These are phyloP conservation scores for Emmonsia crescens DNA, from an alignment of 2,329 filamentous ascomycete species.

Conservation along the genomic window DNA sequence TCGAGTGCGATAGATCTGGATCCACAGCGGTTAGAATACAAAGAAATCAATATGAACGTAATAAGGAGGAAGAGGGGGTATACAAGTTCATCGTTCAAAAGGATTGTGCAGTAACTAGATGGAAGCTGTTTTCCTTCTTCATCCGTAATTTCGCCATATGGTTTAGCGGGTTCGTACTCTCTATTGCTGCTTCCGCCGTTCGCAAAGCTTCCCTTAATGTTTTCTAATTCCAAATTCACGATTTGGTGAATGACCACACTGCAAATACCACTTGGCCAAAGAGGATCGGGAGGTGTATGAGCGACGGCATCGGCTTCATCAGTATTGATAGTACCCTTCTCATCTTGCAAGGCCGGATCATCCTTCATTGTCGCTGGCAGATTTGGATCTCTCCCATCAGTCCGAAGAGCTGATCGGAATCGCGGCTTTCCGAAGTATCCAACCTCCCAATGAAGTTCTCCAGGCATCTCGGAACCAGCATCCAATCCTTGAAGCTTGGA, in stretches of 20 bases:
- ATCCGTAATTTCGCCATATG: constrained; percentile 74
- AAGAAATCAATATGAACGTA: background rate
- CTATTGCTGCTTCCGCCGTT: constrained; percentile 64
- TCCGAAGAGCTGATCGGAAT: constrained; percentile 72
- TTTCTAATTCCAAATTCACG: constrained; percentile 84
- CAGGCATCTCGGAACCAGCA: constrained; percentile 78
- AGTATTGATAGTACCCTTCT: constrained; percentile 67
- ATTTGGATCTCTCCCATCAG: constrained; percentile 71
- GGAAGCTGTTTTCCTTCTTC: constrained; percentile 71
- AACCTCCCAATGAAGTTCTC: constrained; percentile 90
- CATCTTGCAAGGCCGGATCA: constrained; percentile 68
- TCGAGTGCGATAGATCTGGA: constrained; percentile 73
- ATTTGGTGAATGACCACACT: constrained; percentile 87
- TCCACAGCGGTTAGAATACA: constrained; percentile 9
- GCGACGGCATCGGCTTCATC: constrained; percentile 72
- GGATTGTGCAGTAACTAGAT: constrained; percentile 86
- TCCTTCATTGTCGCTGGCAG: constrained; percentile 64
- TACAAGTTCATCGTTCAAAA: constrained; percentile 69
- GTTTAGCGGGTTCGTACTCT: constrained; percentile 80
- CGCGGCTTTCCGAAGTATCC: constrained; percentile 89
- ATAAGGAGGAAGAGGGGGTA: background rate
- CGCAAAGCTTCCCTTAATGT: constrained; percentile 65
- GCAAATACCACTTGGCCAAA: constrained; percentile 87
- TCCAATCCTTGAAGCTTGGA: constrained; percentile 76
- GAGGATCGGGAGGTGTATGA: constrained; percentile 85